Evolutionary conservation across 1,284 basidiomycete species (phyloP), one percentile per base, ranked within the genome.

Genomic region (Calocybe gambosa): DNA sequence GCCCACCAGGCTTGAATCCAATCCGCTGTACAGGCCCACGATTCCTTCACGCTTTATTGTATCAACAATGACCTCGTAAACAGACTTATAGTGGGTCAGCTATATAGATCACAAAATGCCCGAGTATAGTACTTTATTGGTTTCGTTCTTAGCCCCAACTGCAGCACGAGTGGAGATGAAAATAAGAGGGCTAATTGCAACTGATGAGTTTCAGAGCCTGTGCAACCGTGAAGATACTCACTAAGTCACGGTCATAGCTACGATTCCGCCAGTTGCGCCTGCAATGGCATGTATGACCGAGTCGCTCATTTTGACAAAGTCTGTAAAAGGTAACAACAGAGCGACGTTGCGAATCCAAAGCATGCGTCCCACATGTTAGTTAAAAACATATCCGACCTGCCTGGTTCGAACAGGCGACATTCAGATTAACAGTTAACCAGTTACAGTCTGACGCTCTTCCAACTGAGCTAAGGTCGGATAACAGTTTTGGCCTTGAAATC

Each of bases 81-180:
- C 66, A 5, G 75, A 70, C 77, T 82, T 49, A 40, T 40, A 35
- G 53, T 45, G 26, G 35, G 16, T 36, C 21, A 50, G 12, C 6
- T 15, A 25, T 15, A 3, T 10, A n/a, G n/a, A n/a, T n/a, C n/a
- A n/a, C n/a, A n/a, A n/a, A n/a, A n/a, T n/a, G n/a, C n/a, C n/a
- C n/a, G n/a, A n/a, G n/a, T n/a, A n/a, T n/a, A n/a, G n/a, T n/a
- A 61, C 66, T 76, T 91, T 89, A 48, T 77, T 70, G n/a, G n/a
- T n/a, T 49, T 87, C 76, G 51, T 80, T 86, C 69, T 84, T 89
- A 1, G 85, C 85, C 57, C 93, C 85, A 5, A 98, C 92, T 6
- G 94, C 94, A 1, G 93, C 92, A 40, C 94, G 81, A 0, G 93
- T 98, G 3, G 91, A 94, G 28, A 98, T 73, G 62, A 93, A 89